phyloP scores from a whole-genome alignment of 2,329 filamentous ascomycete genomes.

The Zopfia rhizophila region DNA sequence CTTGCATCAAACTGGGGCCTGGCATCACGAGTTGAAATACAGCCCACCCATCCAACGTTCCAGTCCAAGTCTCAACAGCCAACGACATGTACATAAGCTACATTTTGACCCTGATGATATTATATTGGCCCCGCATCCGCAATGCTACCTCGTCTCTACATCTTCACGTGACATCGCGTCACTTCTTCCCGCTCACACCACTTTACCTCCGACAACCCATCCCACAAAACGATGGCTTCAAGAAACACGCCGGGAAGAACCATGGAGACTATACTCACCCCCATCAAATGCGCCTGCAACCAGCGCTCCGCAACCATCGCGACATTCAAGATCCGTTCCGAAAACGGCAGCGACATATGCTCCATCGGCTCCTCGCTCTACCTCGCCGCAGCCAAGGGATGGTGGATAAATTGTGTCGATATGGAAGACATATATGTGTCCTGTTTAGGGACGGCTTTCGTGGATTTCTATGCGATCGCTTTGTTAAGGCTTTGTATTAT shows the following conservation, averaged over 20 bases:
- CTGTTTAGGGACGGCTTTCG: too few relatives aligned
- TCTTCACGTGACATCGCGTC: slow-evolving; percentile 5
- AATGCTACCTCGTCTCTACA: too few relatives aligned
- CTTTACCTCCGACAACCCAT: too few relatives aligned
- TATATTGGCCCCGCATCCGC: too few relatives aligned
- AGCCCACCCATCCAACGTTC: too few relatives aligned
- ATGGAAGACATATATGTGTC: too few relatives aligned
- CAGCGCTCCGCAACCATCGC: not conserved
- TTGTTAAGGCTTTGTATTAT: too few relatives aligned
- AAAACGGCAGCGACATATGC: not conserved
- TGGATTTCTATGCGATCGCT: too few relatives aligned
- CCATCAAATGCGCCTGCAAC: not conserved
- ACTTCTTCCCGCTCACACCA: not conserved
- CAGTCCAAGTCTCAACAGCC: not conserved
- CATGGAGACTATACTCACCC: not conserved
- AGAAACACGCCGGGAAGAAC: not conserved
- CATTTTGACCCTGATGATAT: not conserved
- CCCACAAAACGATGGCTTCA: not conserved
- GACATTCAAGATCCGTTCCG: too few relatives aligned
- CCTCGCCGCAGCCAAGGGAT: not conserved
- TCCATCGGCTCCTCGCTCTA: not conserved
- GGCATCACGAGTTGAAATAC: not conserved
- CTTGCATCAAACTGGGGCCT: too few relatives aligned
- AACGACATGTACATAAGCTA: slow-evolving; percentile 1
- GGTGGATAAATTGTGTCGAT: too few relatives aligned